Evolutionary conservation across 768 basidiomycete species (phyloP), one percentile per base, ranked within the genome.

Genomic region (Kwoniella dendrophila): DNA sequence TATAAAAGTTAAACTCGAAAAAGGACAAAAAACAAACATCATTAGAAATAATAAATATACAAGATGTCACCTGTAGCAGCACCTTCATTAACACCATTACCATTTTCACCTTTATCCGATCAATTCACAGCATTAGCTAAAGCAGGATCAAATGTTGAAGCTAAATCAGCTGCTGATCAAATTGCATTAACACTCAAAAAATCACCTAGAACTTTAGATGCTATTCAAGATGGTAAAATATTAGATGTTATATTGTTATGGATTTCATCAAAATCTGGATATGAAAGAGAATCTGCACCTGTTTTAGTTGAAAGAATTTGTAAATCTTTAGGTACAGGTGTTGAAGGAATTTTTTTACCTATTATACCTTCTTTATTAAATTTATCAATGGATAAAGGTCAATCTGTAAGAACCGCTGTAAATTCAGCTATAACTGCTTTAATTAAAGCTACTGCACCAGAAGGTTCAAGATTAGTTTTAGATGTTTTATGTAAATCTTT

Each of bases 371-470:
- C 71, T 18, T 71, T 86, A 40, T 79, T 97, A 53, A 88, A 88
- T 78, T 83, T 93, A 38, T 88, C 89, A 80, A 88, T 90, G 84
- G 95, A 98, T 78, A 94, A 95, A 79, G 92, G 92, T 64, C 92
- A 93, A 55, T 89, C 92, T 29, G 92, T 97, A 66, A 87, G 92
- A 59, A 78, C 80, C 47, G 90, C 92, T 12, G 89, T 93, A n/a
- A 80, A 86, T 10, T 78, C 85, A 12, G 91, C 94, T 12, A 84
- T 88, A 70, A 94, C 92, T 78, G 82, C 88, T 34, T 88, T 96
- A 76, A 80, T 95, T 63, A 90, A 90, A 74, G 84, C 88, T 45
- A 86, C 87, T 60, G 91, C 93, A 36, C 87, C 92, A 1, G 92
- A 96, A 78, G 85, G 88, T 6, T 90, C 90, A 68, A 82, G 85